These are phyloP conservation scores for Volvox africanus DNA, from an alignment of 139 green algal genomes.

Conservation along the genomic window DNA sequence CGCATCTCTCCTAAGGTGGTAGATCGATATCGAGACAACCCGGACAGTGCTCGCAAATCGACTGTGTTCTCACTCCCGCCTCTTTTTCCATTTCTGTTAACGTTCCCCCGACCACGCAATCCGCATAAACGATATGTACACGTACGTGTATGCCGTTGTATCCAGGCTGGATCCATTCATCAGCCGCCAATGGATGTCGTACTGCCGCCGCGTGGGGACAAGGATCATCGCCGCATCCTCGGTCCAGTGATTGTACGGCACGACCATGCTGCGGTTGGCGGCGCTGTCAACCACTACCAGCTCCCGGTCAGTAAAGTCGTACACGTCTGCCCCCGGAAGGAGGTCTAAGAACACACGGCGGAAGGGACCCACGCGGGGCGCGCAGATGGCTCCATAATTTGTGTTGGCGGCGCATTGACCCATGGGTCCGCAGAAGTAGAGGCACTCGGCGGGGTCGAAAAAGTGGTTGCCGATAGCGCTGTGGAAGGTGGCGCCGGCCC, in stretches of 20 bases:
- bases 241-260: background rate
- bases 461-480: constrained; percentile 47
- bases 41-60: too few species aligned
- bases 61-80: too few species aligned
- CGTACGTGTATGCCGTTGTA: background rate
- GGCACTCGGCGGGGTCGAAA: constrained; percentile 44
- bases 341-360: background rate
- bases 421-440: constrained; percentile 26
- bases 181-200: constrained; percentile 5
- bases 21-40: too few species aligned
- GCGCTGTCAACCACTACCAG: background rate
- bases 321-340: background rate
- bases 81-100: too few species aligned
- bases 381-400: constrained; percentile 7
- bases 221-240: background rate
- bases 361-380: background rate
- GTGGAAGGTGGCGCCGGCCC: constrained; percentile 49
- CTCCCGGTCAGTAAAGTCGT: background rate
- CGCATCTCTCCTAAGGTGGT: too few species aligned
- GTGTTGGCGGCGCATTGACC: background rate
- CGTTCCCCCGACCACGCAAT: too few species aligned
- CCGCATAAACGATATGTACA: too few species aligned
- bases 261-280: background rate
- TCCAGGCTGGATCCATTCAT: background rate
- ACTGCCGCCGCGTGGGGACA: background rate